Base-by-base conservation (phyloP, 176 grass and related monocot genomes). In the Aegilops bicornis region DNA sequence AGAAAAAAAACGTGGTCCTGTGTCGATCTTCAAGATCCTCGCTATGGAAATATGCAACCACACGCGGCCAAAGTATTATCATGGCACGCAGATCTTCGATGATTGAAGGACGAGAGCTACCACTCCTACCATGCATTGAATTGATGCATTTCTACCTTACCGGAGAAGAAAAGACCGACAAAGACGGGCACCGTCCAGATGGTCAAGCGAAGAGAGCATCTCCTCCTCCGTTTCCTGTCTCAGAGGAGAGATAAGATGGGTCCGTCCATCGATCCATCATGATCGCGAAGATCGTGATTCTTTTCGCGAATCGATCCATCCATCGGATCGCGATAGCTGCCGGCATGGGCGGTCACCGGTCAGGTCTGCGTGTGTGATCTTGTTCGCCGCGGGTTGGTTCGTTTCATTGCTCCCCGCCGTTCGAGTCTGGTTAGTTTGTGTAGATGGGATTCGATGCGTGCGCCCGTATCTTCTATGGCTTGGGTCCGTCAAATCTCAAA, bases 251-350 rank as follows among this genome's bases (percentile, higher is more conserved):
- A 31, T 31, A 31, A 31, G 31, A 31, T 36, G 35, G 35, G 35
- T 36, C 35, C 43, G 43, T 40, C 29, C n/a, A n/a, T 30, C 37
- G 13, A 48, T 15, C 22, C 10, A n/a, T 63, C 1, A 3, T 25
- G n/a, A 50, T 50, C 14, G 47, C 2, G 14, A 50, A 50, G 54
- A 79, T 85, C 88, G 73, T 35, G 35, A 10, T 70, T 3, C 22
- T 64, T 62, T 82, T 82, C 29, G 32, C 8, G 17, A 1, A 30
- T 5, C 31, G 3, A 13, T 30, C 84, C 0, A 6, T 69, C 14
- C 2, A 10, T 69, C 8, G 1, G 79, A 89, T 89, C 87, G 58
- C 11, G 20, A 16, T 50, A 48, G 45, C 67, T 69, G 75, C 54
- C 17, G 8, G 67, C 33, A 39, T 10, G 69, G 13, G 65, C 32